These are phyloP conservation scores for Raffaelea albimanens DNA, from an alignment of 2,329 filamentous ascomycete genomes.

Conservation along the genomic window DNA sequence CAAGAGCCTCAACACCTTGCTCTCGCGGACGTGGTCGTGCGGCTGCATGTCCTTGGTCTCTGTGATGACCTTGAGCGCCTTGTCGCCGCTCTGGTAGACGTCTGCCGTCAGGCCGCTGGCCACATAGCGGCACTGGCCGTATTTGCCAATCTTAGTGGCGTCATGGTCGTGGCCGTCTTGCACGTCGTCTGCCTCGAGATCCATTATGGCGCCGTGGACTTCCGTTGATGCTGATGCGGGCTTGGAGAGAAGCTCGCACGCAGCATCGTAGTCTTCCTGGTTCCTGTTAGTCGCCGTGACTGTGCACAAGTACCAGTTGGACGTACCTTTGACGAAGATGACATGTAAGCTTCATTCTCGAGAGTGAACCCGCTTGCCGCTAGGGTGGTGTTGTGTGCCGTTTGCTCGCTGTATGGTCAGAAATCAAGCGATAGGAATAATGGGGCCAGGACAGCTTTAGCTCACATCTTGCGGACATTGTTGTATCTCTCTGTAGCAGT, in stretches of 20 bases:
- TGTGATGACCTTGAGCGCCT: constrained; percentile 78
- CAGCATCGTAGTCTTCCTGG: constrained; percentile 50
- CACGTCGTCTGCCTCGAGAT: background rate
- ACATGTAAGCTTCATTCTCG: constrained; percentile 56
- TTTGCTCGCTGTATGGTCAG: constrained; percentile 11
- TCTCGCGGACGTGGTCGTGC: constrained; percentile 74
- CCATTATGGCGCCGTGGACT: constrained; percentile 7
- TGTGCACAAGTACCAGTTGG: constrained; percentile 4
- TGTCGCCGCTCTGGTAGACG: constrained; percentile 59
- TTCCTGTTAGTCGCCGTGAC: constrained; percentile 12
- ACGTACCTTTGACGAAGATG: constrained; percentile 48
- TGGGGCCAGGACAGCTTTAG: background rate
- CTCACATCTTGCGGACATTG: constrained; percentile 54
- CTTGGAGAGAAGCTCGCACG: constrained; percentile 21
- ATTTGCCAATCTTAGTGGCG: constrained; percentile 42
- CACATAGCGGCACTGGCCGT: constrained; percentile 43
- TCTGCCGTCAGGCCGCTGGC: constrained; percentile 68
- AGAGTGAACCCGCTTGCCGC: constrained; percentile 46
- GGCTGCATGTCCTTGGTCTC: constrained; percentile 65
- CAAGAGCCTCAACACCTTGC: constrained; percentile 57
- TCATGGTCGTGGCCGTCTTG: constrained; percentile 10
- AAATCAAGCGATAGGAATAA: constrained; percentile 8
- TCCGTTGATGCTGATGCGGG: background rate
- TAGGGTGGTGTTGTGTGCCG: constrained; percentile 14
- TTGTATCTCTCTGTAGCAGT: constrained; percentile 53